Evolutionary conservation across 1,284 basidiomycete species (phyloP), one percentile per base, ranked within the genome.

Genomic region (Hymenochaete sp.): DNA sequence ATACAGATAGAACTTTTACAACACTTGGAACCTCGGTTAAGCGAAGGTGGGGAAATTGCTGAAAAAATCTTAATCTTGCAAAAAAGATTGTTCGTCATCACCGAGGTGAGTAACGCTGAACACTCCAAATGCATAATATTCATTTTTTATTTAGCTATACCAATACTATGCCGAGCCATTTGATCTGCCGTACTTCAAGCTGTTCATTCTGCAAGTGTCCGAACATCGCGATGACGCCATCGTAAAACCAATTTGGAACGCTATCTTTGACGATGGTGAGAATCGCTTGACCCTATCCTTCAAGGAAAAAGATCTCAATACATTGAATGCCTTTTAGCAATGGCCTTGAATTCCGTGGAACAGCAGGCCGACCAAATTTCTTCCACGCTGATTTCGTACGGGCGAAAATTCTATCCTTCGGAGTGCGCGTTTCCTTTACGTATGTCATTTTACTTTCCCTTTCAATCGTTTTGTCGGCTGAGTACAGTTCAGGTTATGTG

Each of bases 121-220:
- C 32, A n/a, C 32, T 42, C 37, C 40, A 13, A 35, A 47, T 19
- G 52, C 13, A n/a, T n/a, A 38, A 38, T 53, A 39, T 27, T 41
- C 19, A 44, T 26, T 21, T 47, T 37, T 47, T 25, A 19, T 11
- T 10, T 56, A 93, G 89, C 72, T 98, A 39, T 99, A 90, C 61
- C 81, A 85, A 65, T 71, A 82, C 49, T 95, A 89, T 58, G 93
- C 93, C 0, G 76, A 92, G 44, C 87, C 93, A 1, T 87, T 93
- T 54, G 80, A 88, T 54, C 70, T 98, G 26, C 77, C 86, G 9
- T 75, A 83, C 40, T 77, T 91, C 59, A 91, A 95, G 61, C 72
- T 99, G 16, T 72, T 97, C 28, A 93, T 97, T 59, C 73, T 98
- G 48, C 88, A 96, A 59, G 85, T 95, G 3, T 91, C 96, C 6